A percentile compares a stretch with the other conserved stretches of the same genome.
Evolutionary conservation across 2,329 filamentous ascomycete species (phyloP).

Genomic region (Alternaria novae-zelandiae): DNA sequence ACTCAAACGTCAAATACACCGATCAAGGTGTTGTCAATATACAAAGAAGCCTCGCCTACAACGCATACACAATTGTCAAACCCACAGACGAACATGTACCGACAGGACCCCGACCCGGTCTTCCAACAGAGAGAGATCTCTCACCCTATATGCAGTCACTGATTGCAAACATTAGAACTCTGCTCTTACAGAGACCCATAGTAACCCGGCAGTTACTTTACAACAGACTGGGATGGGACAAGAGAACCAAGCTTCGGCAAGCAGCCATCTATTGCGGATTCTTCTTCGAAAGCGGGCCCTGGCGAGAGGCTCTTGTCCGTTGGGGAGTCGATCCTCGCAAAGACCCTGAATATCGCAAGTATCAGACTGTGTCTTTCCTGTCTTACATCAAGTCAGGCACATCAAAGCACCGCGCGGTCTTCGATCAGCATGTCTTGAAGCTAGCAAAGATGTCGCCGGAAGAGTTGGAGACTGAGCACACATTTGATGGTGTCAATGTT

Average conservation of each 20-base stretch:
- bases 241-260: conserved; percentile 67
- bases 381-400: conserved; percentile 41
- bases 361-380: conserved; percentile 73
- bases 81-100: conserved; percentile 70
- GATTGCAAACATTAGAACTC: conserved; percentile 66
- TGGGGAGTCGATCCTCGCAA: conserved; percentile 86
- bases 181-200: conserved; percentile 77
- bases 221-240: conserved; percentile 69
- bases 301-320: conserved; percentile 83
- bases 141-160: conserved; percentile 68
- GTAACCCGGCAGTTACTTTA: conserved; percentile 85
- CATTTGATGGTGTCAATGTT: conserved; percentile 81
- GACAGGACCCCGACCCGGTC: conserved; percentile 62
- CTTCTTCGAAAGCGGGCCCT: conserved; percentile 90
- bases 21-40: conserved; percentile 49
- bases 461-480: conserved; percentile 58
- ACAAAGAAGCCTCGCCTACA: conserved; percentile 33
- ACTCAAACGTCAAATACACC: conserved; percentile 72
- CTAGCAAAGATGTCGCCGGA: conserved; percentile 29
- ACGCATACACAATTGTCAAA: conserved; percentile 58
- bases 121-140: conserved; percentile 57
- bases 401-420: conserved; percentile 32
- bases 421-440: conserved; percentile 33
- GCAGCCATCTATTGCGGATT: conserved; percentile 87
- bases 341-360: conserved; percentile 77